Evolutionary conservation across 148 eudicot genomes (phyloP).

Genomic region (Euryodendron excelsum): DNA sequence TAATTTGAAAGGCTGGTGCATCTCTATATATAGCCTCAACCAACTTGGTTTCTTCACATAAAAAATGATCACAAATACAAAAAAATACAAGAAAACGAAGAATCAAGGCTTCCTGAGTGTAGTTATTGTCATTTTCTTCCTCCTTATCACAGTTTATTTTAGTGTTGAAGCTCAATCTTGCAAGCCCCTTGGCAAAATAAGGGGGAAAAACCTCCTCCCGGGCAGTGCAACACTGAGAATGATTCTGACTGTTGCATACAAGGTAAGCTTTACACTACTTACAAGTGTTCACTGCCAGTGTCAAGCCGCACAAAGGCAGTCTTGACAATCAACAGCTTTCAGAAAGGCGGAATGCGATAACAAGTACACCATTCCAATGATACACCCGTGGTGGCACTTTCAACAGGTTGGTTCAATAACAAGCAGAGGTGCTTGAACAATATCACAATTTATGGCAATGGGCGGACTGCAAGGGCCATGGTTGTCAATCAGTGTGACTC

Average conservation of each 20-base stretch:
- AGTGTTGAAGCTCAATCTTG: constrained; percentile 24
- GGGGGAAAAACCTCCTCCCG: constrained; percentile 31
- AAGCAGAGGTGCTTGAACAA: constrained; percentile 32
- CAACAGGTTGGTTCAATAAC: constrained; percentile 46
- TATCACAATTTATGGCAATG: constrained; percentile 28
- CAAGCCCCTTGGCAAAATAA: constrained; percentile 32
- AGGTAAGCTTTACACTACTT: constrained; percentile 35
- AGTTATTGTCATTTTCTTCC: background rate
- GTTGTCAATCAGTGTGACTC: constrained; percentile 54
- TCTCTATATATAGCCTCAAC: too few species aligned
- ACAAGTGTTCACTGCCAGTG: constrained; percentile 38
- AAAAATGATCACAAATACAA: too few species aligned
- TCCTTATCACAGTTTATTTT: background rate
- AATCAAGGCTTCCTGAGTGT: background rate
- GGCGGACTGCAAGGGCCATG: constrained; percentile 35
- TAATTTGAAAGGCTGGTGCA: too few species aligned
- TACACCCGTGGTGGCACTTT: constrained; percentile 36
- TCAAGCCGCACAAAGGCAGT: constrained; percentile 25
- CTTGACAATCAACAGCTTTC: constrained; percentile 34
- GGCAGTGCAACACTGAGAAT: constrained; percentile 26
- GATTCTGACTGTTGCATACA: constrained; percentile 31
- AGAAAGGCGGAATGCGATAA: constrained; percentile 30
- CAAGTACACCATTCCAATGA: constrained; percentile 27
- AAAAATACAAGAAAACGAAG: too few species aligned
- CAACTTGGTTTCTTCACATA: background rate